Evolutionary conservation across 306 rosid genomes (phyloP).

Genomic region (Lathyrus tuberosus): DNA sequence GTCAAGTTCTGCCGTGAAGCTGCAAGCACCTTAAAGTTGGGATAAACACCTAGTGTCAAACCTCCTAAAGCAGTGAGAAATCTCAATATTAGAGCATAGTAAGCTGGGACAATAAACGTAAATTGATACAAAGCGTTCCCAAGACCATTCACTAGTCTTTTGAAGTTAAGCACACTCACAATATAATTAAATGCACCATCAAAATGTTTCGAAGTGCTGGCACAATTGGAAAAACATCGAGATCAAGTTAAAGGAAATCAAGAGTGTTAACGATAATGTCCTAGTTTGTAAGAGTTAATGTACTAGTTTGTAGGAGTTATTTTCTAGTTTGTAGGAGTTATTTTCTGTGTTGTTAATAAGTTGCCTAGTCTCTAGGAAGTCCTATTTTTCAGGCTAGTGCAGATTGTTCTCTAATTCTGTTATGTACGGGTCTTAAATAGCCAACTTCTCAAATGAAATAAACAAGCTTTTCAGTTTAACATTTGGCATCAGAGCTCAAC

Average conservation of each 20-base stretch:
- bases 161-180: slow-evolving; percentile 93
- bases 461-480: too few relatives aligned
- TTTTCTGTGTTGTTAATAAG: too few relatives aligned
- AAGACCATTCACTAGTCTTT: slow-evolving; percentile 85
- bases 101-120: slow-evolving; percentile 86
- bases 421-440: too few relatives aligned
- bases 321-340: too few relatives aligned
- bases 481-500: too few relatives aligned
- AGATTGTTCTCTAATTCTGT: too few relatives aligned
- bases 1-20: slow-evolving; percentile 47
- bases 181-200: slow-evolving; percentile 83
- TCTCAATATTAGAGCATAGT: slow-evolving; percentile 88
- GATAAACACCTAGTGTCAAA: slow-evolving; percentile 86
- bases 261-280: too few relatives aligned
- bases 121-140: slow-evolving; percentile 85
- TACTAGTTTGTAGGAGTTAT: too few relatives aligned
- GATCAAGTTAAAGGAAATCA: slow-evolving; percentile 77
- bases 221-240: slow-evolving; percentile 84
- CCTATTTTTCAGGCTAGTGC: too few relatives aligned
- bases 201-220: slow-evolving; percentile 84
- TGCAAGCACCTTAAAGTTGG: slow-evolving; percentile 91
- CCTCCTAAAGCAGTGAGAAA: slow-evolving; percentile 92
- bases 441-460: too few relatives aligned
- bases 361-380: too few relatives aligned
- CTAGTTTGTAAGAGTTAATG: too few relatives aligned